These are phyloP conservation scores for Brasilioporus rufonigricans DNA, from an alignment of 768 basidiomycete species.

Conservation along the genomic window DNA sequence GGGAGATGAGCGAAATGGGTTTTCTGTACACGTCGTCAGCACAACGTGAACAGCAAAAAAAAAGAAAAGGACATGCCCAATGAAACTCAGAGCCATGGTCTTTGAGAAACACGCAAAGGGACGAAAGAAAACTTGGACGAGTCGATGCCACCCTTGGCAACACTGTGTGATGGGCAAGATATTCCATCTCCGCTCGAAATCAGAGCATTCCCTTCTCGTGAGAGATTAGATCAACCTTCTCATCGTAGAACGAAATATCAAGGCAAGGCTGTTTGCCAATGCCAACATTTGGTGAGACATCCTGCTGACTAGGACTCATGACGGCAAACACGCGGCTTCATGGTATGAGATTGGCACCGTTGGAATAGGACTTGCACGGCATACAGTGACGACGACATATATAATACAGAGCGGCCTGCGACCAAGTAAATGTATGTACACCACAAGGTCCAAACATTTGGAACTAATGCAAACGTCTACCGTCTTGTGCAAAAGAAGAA, in stretches of 20 bases:
- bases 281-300: too few species aligned
- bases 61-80: slow-evolving; percentile 48
- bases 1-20: slow-evolving; percentile 86
- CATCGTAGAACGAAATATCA: background rate
- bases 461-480: background rate
- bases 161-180: slow-evolving; percentile 4
- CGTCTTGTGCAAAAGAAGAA: background rate
- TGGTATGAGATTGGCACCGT: background rate
- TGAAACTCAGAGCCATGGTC: slow-evolving; percentile 71
- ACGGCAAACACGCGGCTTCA: background rate
- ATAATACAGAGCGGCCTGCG: slow-evolving; percentile 11
- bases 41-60: background rate
- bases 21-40: slow-evolving; percentile 49
- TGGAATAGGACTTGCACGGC: background rate
- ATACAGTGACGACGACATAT: background rate
- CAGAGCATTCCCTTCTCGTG: background rate
- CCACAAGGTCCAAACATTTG: background rate
- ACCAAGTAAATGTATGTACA: slow-evolving; percentile 6
- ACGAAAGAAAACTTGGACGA: slow-evolving; percentile 20
- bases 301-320: background rate
- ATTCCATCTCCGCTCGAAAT: slow-evolving; percentile 32
- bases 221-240: background rate
- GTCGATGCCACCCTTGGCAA: slow-evolving; percentile 10
- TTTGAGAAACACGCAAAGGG: slow-evolving; percentile 8
- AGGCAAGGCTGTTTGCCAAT: too few species aligned